Evolutionary conservation across 257 asterid genomes (phyloP), one percentile per base, ranked within the genome.

Genomic region (Coffea canephora): DNA sequence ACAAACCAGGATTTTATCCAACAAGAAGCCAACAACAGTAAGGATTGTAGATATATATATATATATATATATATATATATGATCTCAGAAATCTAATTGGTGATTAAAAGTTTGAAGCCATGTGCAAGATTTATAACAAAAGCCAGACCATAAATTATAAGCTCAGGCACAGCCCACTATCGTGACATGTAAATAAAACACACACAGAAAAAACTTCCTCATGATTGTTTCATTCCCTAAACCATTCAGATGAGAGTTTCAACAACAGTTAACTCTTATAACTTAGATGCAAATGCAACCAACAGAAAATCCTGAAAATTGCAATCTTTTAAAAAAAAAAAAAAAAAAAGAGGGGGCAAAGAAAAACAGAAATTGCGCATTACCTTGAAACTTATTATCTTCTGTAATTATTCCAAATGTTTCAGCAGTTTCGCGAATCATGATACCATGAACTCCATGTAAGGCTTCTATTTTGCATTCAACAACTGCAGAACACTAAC

Each of bases 381-480:
- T 82, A 95, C 99, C 99, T 87, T 85, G 84, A 87, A 95, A 93
- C 83, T 88, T 90, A 87, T 91, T 87, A 72, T 95, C 96, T 86
- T 86, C 85, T 65, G 93, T 85, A 79, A 95, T 90, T 82, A 95
- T 90, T 85, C 99, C 95, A 82, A 95, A 87, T 79, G 98, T 90
- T 86, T 95, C 97, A 76, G 88, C 86, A 84, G 96, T 93, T 88
- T 93, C 97, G 77, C 93, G 92, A 61, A 95, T 82, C 91, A 95
- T 87, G 87, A 95, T 90, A 84, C 99, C 99, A 75, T 31, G 79
- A 70, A 90, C 78, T 79, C 98, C 99, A 67, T 75, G 69, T 73
- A 88, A 83, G 83, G 87, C 74, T 73, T 72, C 81, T 82, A 79
- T 64, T 83, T 89, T 91, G 87, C 98, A 91, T 65, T 86, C 84